Base-by-base conservation (phyloP, 2,329 filamentous ascomycete genomes). In the Ophiobolus disseminans region DNA sequence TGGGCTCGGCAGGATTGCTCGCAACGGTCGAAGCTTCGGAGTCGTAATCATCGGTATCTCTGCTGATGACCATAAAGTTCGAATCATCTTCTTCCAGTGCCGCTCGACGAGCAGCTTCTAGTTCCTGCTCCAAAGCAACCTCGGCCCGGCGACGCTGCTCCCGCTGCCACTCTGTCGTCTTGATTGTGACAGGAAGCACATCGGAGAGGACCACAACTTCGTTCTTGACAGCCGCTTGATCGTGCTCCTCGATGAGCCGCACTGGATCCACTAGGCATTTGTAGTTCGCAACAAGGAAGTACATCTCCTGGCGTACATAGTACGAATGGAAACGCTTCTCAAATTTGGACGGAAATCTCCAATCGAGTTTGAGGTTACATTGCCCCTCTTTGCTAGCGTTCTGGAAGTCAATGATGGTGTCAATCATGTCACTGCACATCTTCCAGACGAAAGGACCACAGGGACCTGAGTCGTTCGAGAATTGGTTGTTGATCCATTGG, bases 401-500 rank as follows among this genome's bases (percentile, higher is more conserved):
- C 19, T 50, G 45, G 19, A 3, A 9, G 3, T 3, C 3, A 20
- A 22, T 45, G 34, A 59, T 55, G 4, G 17, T 4, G 0, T 16
- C 10, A 8, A 53, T 39, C 19, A 49, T 9, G 1, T 43, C 9
- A 4, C 53, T 20, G 6, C 50, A 43, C 55, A 66, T 60, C 16
- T 45, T 47, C 20, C 47, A 52, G 4, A 65, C 54, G 22, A 62
- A 62, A 3, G 61, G 60, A 3, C 60, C 61, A 26, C 63, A 65
- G 3, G 63, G 35, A 8, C 61, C 63, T 3, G 5, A 10, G 34
- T 66, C 60, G 0, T n/a, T 5, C 0, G 11, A 10, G 44, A 23
- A 50, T n/a, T 13, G 11, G 34, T 67, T 67, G 38, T 62, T 2
- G 2, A 5, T 0, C 21, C 22, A 37, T 35, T 65, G 62, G 22